A percentile compares a stretch with the other conserved stretches of the same genome.
Evolutionary conservation across 371 early-diverging fungal genomes (phyloP).

Genomic region (Apophysomyces ossiformis): DNA sequence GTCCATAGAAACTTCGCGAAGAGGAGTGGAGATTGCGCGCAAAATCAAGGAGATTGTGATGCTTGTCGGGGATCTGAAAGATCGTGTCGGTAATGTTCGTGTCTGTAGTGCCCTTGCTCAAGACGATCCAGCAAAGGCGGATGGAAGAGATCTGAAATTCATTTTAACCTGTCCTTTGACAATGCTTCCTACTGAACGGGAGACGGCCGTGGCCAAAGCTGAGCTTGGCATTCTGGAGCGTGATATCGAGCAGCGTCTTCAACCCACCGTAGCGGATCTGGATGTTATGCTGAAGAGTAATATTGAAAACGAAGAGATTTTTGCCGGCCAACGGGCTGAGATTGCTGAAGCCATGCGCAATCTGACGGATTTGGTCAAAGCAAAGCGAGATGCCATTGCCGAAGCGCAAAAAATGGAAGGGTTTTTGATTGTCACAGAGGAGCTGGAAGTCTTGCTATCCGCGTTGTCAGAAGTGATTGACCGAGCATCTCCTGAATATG

Average conservation of each 20-base stretch:
- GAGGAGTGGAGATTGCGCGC: slow-evolving; percentile 46
- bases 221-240: slow-evolving; percentile 48
- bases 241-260: slow-evolving; percentile 46
- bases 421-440: slow-evolving; percentile 52
- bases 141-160: slow-evolving; percentile 27
- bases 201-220: slow-evolving; percentile 39
- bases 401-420: slow-evolving; percentile 49
- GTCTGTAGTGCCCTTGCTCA: slow-evolving; percentile 25
- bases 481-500: slow-evolving; percentile 40
- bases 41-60: slow-evolving; percentile 49
- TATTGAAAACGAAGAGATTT: slow-evolving; percentile 31
- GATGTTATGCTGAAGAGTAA: slow-evolving; percentile 40
- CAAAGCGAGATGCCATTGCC: slow-evolving; percentile 45
- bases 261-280: slow-evolving; percentile 40
- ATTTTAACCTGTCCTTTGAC: slow-evolving; percentile 41
- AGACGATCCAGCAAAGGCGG: slow-evolving; percentile 15
- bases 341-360: slow-evolving; percentile 45
- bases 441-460: slow-evolving; percentile 48
- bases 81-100: slow-evolving; percentile 39
- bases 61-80: slow-evolving; percentile 51
- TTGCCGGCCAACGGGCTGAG: slow-evolving; percentile 45
- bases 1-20: slow-evolving; percentile 34
- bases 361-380: slow-evolving; percentile 39
- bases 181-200: slow-evolving; percentile 49
- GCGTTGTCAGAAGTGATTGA: slow-evolving; percentile 53